Evolutionary conservation across 1,139 yeast species (phyloP), one percentile per base, ranked within the genome.

Genomic region (Candida pseudocylindracea): DNA sequence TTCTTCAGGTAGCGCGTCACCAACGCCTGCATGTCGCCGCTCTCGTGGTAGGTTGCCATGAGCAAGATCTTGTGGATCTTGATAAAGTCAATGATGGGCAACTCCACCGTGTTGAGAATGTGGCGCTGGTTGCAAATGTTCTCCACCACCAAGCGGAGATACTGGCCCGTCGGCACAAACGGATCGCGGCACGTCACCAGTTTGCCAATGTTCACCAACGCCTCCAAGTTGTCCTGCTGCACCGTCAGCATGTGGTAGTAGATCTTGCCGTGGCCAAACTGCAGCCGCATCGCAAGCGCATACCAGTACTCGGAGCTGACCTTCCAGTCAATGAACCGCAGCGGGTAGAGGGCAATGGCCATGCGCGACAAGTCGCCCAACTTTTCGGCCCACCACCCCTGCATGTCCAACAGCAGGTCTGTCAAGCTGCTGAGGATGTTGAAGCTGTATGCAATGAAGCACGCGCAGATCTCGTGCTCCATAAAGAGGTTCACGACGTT

Each of bases 231-330:
- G 46, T 76, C 83, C 48, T 71, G 76, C 45, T 76, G 85, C 3
- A 76, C 88, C 0, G 91, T 75, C 34, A 85, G 75, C 68, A 74
- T 72, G 45, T 76, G 91, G 43, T 76, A 76, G 44, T 75, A 76
- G 10, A 75, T 63, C 46, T 76, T 76, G 2, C 91, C 91, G 45
- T 73, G 81, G 2, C 88, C 83, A 47, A 70, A 74, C 38, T 71
- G 67, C 9, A 75, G 67, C 41, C 67, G 66, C 69, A 74, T 66
- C 9, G 85, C 67, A 26, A 67, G 60, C 27, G 68, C 60, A 45
- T 76, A 76, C 91, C 91, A 76, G 47, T 67, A 65, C 45, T 75
- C 81, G 1, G 88, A 75, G 41, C 80, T 67, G 29, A 71, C 50
- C 48, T 75, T 76, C 91, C 91, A 76, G 47, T 76, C 88, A 42